Conservation (phyloP, 768 basidiomycete genomes). For the Postia placenta region DNA sequence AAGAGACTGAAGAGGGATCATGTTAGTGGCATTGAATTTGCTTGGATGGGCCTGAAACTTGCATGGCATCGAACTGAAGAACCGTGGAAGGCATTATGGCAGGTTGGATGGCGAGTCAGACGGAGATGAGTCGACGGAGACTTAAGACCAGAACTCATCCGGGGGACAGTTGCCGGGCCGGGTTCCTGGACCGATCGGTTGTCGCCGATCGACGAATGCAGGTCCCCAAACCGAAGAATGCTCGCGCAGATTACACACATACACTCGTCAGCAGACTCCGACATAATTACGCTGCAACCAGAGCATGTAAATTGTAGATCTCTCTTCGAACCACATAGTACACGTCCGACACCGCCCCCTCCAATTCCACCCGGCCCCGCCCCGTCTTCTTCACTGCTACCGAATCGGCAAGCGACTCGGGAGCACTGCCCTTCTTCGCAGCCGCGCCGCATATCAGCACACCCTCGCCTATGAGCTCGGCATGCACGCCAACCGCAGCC, state of each 20-base stretch:
- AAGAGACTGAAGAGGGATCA: slow-evolving; percentile 45
- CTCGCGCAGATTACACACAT: slow-evolving; percentile 1
- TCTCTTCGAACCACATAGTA: slow-evolving; percentile 87
- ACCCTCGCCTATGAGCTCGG: slow-evolving; percentile 97
- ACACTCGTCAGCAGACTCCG: too few relatives aligned
- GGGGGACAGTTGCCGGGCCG: too few relatives aligned
- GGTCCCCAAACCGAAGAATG: not conserved
- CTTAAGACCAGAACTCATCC: too few relatives aligned
- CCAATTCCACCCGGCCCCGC: slow-evolving; percentile 80
- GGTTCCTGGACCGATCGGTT: too few relatives aligned
- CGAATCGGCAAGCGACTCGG: slow-evolving; percentile 50
- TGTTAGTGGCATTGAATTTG: not conserved
- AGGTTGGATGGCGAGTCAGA: too few relatives aligned
- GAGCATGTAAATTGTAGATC: slow-evolving; percentile 87
- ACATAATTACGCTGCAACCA: slow-evolving; percentile 55
- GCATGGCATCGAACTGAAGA: slow-evolving; percentile 35
- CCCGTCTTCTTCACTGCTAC: slow-evolving; percentile 89
- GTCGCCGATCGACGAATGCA: too few relatives aligned
- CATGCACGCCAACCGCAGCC: slow-evolving; percentile 68
- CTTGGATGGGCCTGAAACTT: not conserved
- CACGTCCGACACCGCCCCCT: slow-evolving; percentile 82
- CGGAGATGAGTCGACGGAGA: not conserved
- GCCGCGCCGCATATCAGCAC: slow-evolving; percentile 80
- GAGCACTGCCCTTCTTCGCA: slow-evolving; percentile 34
- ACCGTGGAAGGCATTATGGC: slow-evolving; percentile 27